Evolutionary conservation across 441 rosid species (phyloP).

Genomic region (Erysimum cheiri): DNA sequence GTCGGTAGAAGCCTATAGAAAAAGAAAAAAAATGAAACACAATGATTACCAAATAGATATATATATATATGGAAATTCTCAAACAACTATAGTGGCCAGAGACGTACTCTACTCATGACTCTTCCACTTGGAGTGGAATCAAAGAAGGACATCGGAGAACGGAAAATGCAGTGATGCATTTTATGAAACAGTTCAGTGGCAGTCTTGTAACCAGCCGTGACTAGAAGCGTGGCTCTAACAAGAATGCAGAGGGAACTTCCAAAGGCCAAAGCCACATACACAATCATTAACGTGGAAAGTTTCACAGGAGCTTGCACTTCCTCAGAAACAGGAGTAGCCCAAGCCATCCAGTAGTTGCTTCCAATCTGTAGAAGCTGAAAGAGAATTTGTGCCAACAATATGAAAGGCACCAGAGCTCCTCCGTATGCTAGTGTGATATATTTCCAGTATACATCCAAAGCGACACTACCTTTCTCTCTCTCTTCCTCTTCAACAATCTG

Average conservation of each 20-base stretch:
- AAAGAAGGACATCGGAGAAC: constrained; percentile 92
- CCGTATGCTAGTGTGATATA: constrained; percentile 80
- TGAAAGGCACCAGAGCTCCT: constrained; percentile 83
- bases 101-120: constrained; percentile 79
- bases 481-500: constrained; percentile 94
- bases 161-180: constrained; percentile 86
- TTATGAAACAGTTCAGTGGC: constrained; percentile 84
- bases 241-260: constrained; percentile 81
- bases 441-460: constrained; percentile 76
- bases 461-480: constrained; percentile 89
- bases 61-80: background rate
- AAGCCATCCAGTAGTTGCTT: constrained; percentile 96
- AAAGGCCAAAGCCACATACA: constrained; percentile 69
- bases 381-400: constrained; percentile 64
- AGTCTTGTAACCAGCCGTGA: constrained; percentile 78
- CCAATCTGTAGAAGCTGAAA: constrained; percentile 84
- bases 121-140: constrained; percentile 96
- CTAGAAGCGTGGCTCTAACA: constrained; percentile 65
- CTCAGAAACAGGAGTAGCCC: constrained; percentile 79
- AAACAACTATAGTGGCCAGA: constrained; percentile 7
- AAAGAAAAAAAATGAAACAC: background rate
- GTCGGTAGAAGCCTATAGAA: constrained; percentile 79
- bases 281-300: constrained; percentile 56
- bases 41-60: background rate
- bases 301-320: constrained; percentile 63